Base-by-base conservation (phyloP, 176 grass and related monocot genomes). In the Bonia amplexicaulis region DNA sequence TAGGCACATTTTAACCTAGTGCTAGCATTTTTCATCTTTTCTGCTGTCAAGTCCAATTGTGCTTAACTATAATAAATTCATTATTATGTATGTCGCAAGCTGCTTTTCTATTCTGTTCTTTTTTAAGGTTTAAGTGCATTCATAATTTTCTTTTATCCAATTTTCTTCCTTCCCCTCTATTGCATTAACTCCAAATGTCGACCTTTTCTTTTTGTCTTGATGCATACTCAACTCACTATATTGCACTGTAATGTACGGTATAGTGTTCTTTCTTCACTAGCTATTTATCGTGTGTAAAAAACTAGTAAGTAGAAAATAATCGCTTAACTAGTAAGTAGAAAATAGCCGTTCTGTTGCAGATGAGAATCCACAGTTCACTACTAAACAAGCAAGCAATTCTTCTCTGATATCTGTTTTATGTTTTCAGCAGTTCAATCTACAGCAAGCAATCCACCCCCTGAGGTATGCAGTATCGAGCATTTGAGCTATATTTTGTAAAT, bases 391-490 rank as follows among this genome's bases (percentile, higher is more conserved):
- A 48, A 41, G 9, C 25, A n/a, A 52, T 6, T 53, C 16, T 71
- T 76, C 69, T 46, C 65, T 87, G 26, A 80, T 70, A 69, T 81
- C 26, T 86, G 69, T 81, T 72, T 88, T 48, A 47, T 94, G 12
- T 90, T 91, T 94, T 39, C 62, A 82, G 78, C 75, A 78, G 88
- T 87, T 92, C 88, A 88, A 84, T 97, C 78, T 46, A 65, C 78
- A 66, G 33, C 69, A 77, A 88, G 74, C 10, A 75, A 73, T 79
- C 88, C 86, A 73, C 71, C 58, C 6, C 69, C 13, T 51, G 83
- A 94, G 92, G 92, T 97, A 90, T 87, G 69, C n/a, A 74, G 49
- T 48, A 57, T 42, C 55, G n/a, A 55, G 2, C 48, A 52, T 80
- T 39, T 22, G 46, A 79, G 16, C 81, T 40, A 58, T 69, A 63